Evolutionary conservation across 1,284 basidiomycete species (phyloP), one percentile per base, ranked within the genome.

Genomic region (Schizophyllum commune): DNA sequence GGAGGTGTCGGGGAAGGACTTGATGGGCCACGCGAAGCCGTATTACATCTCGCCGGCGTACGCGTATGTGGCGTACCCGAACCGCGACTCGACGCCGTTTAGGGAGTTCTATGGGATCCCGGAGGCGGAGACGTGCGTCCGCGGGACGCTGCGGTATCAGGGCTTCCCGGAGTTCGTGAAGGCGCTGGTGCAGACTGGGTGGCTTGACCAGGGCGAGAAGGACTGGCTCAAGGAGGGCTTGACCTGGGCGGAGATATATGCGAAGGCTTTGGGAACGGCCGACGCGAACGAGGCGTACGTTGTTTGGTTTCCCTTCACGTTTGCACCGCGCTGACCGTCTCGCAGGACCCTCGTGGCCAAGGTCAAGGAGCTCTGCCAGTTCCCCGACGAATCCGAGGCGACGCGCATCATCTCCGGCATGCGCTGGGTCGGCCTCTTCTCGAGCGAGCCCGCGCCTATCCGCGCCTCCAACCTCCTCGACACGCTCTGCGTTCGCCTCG

Each of bases 91-190:
- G 22, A 85, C 88, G 13, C 89, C 91, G 5, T 99, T 96, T 86
- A 82, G 82, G 65, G 82, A 89, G 70, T 89, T 72, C 72, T 99
- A 99, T 81, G 79, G 84, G 68, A 97, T 99, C 68, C 92, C 93
- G 17, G 96, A 99, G 75, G 93, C 92, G 17, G 85, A 98, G 78
- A 96, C 94, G 9, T 83, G 96, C 62, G 83, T 98, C 62, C 86
- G 97, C 56, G 96, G 97, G 55, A 99, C 97, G 6, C 80, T 99
- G 73, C 84, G 97, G 63, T 99, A 96, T 80, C 93, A 96, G 72
- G 96, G 96, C 63, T 98, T 98, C 92, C 95, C 95, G n/a, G 90
- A 93, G 75, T 97, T 99, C 74, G 89, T 99, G 74, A 86, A 85
- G 69, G 88, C 88, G 5, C 84, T 98, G 65, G 94, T 97, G 58